Percentiles rank a stretch among this genome's conserved stretches.
These are phyloP conservation scores for Gossypium ekmanianum DNA, from an alignment of 345 rosid genomes.

Conservation along the genomic window DNA sequence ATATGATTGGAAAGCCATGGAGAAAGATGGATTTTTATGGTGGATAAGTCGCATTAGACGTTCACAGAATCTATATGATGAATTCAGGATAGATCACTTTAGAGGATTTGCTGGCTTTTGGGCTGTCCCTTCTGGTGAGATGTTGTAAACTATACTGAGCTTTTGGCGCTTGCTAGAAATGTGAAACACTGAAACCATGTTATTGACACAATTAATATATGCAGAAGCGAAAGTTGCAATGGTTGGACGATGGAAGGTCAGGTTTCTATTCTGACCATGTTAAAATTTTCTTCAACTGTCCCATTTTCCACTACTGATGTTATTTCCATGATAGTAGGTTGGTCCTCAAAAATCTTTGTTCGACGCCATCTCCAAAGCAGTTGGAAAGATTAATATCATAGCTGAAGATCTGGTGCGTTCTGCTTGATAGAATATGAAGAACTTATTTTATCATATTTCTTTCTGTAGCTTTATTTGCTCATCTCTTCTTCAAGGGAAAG, in stretches of 20 bases:
- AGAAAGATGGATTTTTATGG: constrained; percentile 80
- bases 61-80: constrained; percentile 74
- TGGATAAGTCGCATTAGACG: constrained; percentile 73
- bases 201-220: constrained; percentile 19
- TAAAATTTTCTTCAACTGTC: constrained; percentile 19
- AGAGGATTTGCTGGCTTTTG: constrained; percentile 97
- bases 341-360: constrained; percentile 91
- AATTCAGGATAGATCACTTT: constrained; percentile 93
- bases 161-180: constrained; percentile 4
- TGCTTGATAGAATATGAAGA: constrained; percentile 17
- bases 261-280: constrained; percentile 11
- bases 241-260: constrained; percentile 88
- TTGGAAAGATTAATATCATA: constrained; percentile 73
- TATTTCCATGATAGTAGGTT: constrained; percentile 60
- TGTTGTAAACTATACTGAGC: constrained; percentile 14
- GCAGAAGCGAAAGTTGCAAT: constrained; percentile 84
- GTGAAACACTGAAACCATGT: constrained; percentile 4
- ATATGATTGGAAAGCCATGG: constrained; percentile 94
- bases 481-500: neutral
- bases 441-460: neutral
- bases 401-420: constrained; percentile 92
- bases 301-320: constrained; percentile 23
- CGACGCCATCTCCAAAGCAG: constrained; percentile 62
- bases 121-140: constrained; percentile 90
- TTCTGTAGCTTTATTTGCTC: neutral